A percentile compares a stretch with the other conserved stretches of the same genome.
These are phyloP conservation scores for Aristolochia fimbriata DNA, from an alignment of 164 flowering plant genomes.

Conservation along the genomic window DNA sequence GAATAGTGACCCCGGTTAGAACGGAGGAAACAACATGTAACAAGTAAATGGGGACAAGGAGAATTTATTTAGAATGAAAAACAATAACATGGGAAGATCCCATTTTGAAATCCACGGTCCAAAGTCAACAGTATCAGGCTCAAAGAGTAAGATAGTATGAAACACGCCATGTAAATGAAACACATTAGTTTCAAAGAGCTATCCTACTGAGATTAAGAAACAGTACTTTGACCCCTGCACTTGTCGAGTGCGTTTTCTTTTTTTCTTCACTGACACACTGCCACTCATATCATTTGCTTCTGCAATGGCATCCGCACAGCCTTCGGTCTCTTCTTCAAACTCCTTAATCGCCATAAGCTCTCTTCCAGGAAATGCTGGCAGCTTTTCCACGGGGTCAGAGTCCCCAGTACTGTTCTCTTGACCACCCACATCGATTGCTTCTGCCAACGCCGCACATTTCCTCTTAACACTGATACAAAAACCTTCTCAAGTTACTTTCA, in stretches of 20 bases:
- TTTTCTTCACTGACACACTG: slow-evolving; percentile 27
- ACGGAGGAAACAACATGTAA: no score
- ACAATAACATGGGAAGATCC: no score
- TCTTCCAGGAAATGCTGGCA: slow-evolving; percentile 18
- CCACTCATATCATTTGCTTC: slow-evolving; percentile 19
- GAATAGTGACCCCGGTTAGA: no score
- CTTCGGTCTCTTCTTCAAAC: slow-evolving; percentile 28
- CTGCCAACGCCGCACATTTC: slow-evolving; percentile 18
- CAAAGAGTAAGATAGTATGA: no score
- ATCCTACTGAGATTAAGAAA: neutral
- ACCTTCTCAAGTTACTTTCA: no score
- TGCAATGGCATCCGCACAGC: slow-evolving; percentile 44
- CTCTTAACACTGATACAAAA: slow-evolving; percentile 39
- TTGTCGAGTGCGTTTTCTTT: slow-evolving; percentile 50
- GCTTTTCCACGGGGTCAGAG: slow-evolving; percentile 25
- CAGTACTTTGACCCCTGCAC: slow-evolving; percentile 41
- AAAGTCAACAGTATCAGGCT: no score
- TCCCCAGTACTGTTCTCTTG: slow-evolving; percentile 17
- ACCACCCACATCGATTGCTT: slow-evolving; percentile 7
- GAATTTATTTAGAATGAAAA: no score
- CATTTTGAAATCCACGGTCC: no score
- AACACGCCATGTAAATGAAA: no score
- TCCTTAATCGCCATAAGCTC: slow-evolving; percentile 55
- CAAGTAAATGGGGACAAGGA: no score
- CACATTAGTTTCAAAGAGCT: no score